Conservation (phyloP, 2,329 filamentous ascomycete genomes). For the Simplicillium sp. region DNA sequence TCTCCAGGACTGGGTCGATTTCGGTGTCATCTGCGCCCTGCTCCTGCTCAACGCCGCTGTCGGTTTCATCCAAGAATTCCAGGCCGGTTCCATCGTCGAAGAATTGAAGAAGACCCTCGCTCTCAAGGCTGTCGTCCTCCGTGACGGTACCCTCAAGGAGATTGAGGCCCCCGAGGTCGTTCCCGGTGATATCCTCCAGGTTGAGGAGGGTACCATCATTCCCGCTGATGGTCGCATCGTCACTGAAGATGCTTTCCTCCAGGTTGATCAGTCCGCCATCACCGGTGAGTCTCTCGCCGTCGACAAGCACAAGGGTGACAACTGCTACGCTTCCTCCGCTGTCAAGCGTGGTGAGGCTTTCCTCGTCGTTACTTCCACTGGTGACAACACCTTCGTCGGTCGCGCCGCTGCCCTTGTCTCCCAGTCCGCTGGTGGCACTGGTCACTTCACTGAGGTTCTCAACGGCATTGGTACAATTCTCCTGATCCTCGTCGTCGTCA, state of each 20-base stretch:
- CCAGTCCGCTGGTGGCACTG: slow-evolving; percentile 61
- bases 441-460: slow-evolving; percentile 86
- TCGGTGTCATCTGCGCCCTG: slow-evolving; percentile 80
- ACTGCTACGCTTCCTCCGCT: slow-evolving; percentile 75
- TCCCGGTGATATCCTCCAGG: slow-evolving; percentile 79
- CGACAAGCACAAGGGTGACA: slow-evolving; percentile 75
- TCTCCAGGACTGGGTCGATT: slow-evolving; percentile 85
- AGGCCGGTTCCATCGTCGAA: slow-evolving; percentile 83
- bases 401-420: slow-evolving; percentile 79
- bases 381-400: slow-evolving; percentile 86
- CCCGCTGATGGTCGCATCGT: slow-evolving; percentile 82
- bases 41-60: slow-evolving; percentile 77
- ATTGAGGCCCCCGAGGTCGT: slow-evolving; percentile 77
- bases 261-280: slow-evolving; percentile 87
- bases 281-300: slow-evolving; percentile 88
- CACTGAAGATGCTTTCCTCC: slow-evolving; percentile 73
- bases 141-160: slow-evolving; percentile 67
- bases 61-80: slow-evolving; percentile 83
- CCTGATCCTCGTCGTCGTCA: slow-evolving; percentile 65
- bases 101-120: slow-evolving; percentile 86
- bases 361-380: slow-evolving; percentile 72
- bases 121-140: slow-evolving; percentile 77
- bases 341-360: slow-evolving; percentile 88
- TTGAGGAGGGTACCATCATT: slow-evolving; percentile 87
- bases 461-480: slow-evolving; percentile 79